These are phyloP conservation scores for Helicosporidium sp. DNA, from an alignment of 139 green algal species.

Conservation along the genomic window DNA sequence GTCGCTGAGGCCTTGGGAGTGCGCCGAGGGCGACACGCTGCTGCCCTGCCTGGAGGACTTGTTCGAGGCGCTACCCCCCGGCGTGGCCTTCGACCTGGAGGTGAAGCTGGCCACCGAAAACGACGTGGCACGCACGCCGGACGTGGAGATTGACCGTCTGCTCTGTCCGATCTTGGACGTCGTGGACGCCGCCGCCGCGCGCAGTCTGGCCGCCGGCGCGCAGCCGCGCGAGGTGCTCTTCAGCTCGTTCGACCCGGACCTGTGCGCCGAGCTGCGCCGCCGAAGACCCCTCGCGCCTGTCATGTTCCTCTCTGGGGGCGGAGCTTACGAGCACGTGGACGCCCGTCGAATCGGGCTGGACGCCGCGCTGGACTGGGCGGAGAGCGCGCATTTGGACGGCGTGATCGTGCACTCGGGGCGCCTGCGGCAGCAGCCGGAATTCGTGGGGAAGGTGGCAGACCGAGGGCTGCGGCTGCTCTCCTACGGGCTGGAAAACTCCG, in stretches of 20 bases:
- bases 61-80: constrained; percentile 27
- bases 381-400: constrained; percentile 27
- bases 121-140: constrained; percentile 23
- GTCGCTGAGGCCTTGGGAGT: constrained; percentile 9
- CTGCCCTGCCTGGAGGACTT: constrained; percentile 37
- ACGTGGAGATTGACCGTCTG: constrained; percentile 38
- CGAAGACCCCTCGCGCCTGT: constrained; percentile 32
- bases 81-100: constrained; percentile 65
- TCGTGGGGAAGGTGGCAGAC: constrained; percentile 15
- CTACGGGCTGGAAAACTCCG: constrained; percentile 60
- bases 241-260: constrained; percentile 67
- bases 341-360: constrained; percentile 38
- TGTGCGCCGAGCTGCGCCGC: constrained; percentile 27
- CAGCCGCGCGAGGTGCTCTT: constrained; percentile 35
- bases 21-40: constrained; percentile 34
- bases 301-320: constrained; percentile 53
- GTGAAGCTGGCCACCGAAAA: constrained; percentile 60
- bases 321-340: constrained; percentile 37
- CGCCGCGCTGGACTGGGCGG: constrained; percentile 41
- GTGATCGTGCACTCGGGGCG: constrained; percentile 38
- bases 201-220: not conserved
- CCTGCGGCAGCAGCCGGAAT: constrained; percentile 11
- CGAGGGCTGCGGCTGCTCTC: constrained; percentile 44
- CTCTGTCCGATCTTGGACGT: constrained; percentile 16
- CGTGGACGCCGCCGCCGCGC: constrained; percentile 4